These are phyloP conservation scores for Boletus pseudo-olivaceus DNA, from an alignment of 768 basidiomycete genomes.

Conservation along the genomic window DNA sequence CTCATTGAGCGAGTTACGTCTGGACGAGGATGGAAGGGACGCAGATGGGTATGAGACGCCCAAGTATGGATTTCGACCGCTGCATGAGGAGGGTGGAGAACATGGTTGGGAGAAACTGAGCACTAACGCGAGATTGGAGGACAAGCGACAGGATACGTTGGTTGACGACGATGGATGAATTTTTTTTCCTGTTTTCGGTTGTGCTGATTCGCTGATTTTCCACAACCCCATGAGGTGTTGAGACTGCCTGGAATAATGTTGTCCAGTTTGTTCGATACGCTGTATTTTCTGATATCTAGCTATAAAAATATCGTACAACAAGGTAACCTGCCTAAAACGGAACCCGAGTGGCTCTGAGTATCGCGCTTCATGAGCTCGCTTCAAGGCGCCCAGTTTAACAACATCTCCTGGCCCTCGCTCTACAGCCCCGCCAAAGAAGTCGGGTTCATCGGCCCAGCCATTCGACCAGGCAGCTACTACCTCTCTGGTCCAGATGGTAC, in stretches of 20 bases:
- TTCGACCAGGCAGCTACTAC: slow-evolving; percentile 34
- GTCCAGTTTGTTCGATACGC: not conserved
- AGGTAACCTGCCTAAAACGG: slow-evolving; percentile 1
- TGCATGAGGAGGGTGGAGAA: slow-evolving; percentile 3
- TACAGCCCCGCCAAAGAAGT: slow-evolving; percentile 38
- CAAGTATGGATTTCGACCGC: slow-evolving; percentile 8
- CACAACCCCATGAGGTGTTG: not conserved
- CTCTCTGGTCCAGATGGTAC: slow-evolving; percentile 34
- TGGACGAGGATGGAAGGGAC: slow-evolving; percentile 20
- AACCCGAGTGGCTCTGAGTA: not conserved
- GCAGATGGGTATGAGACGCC: slow-evolving; percentile 22
- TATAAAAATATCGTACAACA: not conserved
- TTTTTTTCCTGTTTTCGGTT: too few relatives aligned
- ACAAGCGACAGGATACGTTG: slow-evolving; percentile 14
- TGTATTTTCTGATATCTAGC: slow-evolving; percentile 4
- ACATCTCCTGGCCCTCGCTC: slow-evolving; percentile 36
- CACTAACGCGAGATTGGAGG: not conserved
- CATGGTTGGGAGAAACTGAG: slow-evolving; percentile 6
- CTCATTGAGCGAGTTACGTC: slow-evolving; percentile 29
- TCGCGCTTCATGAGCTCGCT: not conserved
- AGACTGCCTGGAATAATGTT: not conserved
- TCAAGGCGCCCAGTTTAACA: slow-evolving; percentile 10
- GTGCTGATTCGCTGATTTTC: not conserved
- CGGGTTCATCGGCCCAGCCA: slow-evolving; percentile 22
- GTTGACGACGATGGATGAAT: slow-evolving; percentile 16